Base-by-base conservation (phyloP, 2,329 filamentous ascomycete species). In the Cucurbitaria berberidis region DNA sequence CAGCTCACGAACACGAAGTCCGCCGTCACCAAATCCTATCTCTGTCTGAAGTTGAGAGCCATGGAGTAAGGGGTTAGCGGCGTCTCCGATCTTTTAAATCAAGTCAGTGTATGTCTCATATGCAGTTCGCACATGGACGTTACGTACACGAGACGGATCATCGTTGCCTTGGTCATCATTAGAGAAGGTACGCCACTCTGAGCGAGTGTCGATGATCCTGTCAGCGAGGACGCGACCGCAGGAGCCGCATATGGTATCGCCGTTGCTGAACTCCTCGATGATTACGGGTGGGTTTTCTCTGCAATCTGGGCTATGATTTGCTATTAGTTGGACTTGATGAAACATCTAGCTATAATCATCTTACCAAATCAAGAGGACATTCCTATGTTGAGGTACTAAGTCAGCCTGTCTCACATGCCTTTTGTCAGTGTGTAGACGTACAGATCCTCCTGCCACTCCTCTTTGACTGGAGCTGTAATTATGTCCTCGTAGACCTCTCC, bases 171-270 rank as follows among this genome's bases (percentile, higher is more conserved):
- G 91, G 74, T 99, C 96, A 71, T 99, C 95, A 74, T 98, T 98
- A 72, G 93, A 92, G 78, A 99, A 99, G 0, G 95, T 99, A 73
- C 95, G 91, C 95, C 95, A 99, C 79, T 99, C 95, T 42, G 92
- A 96, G 58, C 96, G 89, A 56, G 91, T 96, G 73, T 99, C 96
- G 70, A 99, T 93, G 73, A 95, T 92, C 62, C 91, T 89, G 69
- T 93, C 90, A 55, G 90, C 89, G 26, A 99, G 84, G 5, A 99
- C 95, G 29, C 97, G 82, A 32, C 95, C 95, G 69, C 95, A 99
- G 57, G 89, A 91, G 53, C 24, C 24, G 9, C 24, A 26, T 26
- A 99, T 91, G 74, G 96, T 90, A 75, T 99, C 95, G 60, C 91
- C 91, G 30, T 88, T 90, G 5, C 92, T 92, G 72, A 93, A 95